These are phyloP conservation scores for Phytophthora fragariaefolia DNA, from an alignment of 352 stramenopile species.

Conservation along the genomic window DNA sequence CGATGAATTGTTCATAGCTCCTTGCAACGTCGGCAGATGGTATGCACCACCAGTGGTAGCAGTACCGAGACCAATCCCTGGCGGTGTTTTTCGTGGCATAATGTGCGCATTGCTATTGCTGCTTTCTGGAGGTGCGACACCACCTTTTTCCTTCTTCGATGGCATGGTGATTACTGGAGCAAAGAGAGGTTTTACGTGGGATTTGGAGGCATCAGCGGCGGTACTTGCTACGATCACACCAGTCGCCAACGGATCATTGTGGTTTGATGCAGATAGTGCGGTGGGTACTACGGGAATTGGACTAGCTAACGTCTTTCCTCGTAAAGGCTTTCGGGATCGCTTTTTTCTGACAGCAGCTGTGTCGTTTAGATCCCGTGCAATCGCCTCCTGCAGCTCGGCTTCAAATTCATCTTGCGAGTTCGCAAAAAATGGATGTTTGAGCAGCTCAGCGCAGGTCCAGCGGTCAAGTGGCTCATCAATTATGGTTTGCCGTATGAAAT, in stretches of 20 bases:
- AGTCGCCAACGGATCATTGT: slow-evolving; percentile 24
- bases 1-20: slow-evolving; percentile 35
- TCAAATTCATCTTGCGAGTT: slow-evolving; percentile 64
- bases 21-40: slow-evolving; percentile 46
- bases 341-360: slow-evolving; percentile 70
- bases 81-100: slow-evolving; percentile 22
- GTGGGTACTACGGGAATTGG: slow-evolving; percentile 24
- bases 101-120: slow-evolving; percentile 20
- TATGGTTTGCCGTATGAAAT: slow-evolving; percentile 80
- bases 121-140: slow-evolving; percentile 9
- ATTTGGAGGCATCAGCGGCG: slow-evolving; percentile 18
- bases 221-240: not conserved
- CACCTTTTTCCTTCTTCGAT: slow-evolving; percentile 33
- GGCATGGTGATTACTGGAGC: slow-evolving; percentile 26
- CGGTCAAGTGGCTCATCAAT: slow-evolving; percentile 79
- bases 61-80: slow-evolving; percentile 17
- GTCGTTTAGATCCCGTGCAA: slow-evolving; percentile 69
- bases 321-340: slow-evolving; percentile 51
- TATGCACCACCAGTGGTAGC: slow-evolving; percentile 14
- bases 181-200: slow-evolving; percentile 36
- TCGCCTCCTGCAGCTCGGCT: slow-evolving; percentile 72
- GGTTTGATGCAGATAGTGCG: slow-evolving; percentile 7
- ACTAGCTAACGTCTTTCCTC: slow-evolving; percentile 1
- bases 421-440: slow-evolving; percentile 80
- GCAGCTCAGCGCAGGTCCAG: slow-evolving; percentile 80